A percentile compares a stretch with the other conserved stretches of the same genome.
These are phyloP conservation scores for Lecanosticta acicola DNA, from an alignment of 2,329 filamentous ascomycete species.

Conservation along the genomic window DNA sequence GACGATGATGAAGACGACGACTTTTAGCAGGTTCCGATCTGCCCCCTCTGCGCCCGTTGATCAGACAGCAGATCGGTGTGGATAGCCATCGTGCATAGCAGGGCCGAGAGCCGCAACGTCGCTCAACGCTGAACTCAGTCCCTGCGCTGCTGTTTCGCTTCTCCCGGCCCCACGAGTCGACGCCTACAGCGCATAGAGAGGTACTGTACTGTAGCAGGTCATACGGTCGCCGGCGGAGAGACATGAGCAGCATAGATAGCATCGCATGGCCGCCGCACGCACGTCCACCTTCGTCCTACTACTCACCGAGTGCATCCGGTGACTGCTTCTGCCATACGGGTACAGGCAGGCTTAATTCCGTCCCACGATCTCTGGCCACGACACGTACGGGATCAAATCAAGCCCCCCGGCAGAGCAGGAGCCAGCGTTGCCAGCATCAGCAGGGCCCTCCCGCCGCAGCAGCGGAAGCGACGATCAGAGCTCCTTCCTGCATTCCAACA, in stretches of 20 bases:
- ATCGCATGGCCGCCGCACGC: background rate
- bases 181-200: background rate
- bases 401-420: too few relatives aligned
- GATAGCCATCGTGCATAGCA: background rate
- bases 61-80: background rate
- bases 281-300: too few relatives aligned
- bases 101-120: background rate
- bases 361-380: too few relatives aligned
- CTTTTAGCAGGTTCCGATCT: too few relatives aligned
- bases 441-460: slow-evolving; percentile 7
- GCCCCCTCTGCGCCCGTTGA: background rate
- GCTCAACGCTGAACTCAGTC: background rate
- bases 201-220: too few relatives aligned
- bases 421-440: slow-evolving; percentile 4
- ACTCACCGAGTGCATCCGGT: too few relatives aligned
- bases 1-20: too few relatives aligned
- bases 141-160: background rate
- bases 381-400: too few relatives aligned
- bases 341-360: too few relatives aligned
- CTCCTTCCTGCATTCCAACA: slow-evolving; percentile 10
- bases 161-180: background rate
- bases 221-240: background rate
- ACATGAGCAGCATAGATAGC: too few relatives aligned
- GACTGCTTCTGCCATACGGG: too few relatives aligned
- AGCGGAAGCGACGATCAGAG: slow-evolving; percentile 13